phyloP scores from a whole-genome alignment of 2,329 filamentous ascomycete species.

The Lasiodiplodia hormozganensis region DNA sequence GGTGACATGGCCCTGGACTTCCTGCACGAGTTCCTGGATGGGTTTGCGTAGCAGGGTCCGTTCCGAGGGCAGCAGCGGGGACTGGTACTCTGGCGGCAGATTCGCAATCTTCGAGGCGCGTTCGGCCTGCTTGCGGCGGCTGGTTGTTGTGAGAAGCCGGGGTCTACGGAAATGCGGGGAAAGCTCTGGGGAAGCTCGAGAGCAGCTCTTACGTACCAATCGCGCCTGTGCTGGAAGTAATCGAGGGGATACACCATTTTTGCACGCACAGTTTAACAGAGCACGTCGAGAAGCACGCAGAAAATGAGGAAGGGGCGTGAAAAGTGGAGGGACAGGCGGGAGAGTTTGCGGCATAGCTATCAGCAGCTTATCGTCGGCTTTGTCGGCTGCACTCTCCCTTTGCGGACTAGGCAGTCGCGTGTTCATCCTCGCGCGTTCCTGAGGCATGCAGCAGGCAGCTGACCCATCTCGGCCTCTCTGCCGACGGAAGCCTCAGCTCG shows the following conservation, averaged over 20 bases:
- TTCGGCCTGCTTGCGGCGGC: conserved; percentile 80
- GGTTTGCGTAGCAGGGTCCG: conserved; percentile 72
- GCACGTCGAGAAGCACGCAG: not conserved
- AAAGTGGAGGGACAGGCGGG: not conserved
- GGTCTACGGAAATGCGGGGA: conserved; percentile 14
- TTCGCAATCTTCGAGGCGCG: conserved; percentile 72
- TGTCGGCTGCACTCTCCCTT: conserved; percentile 15
- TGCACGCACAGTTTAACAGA: not conserved
- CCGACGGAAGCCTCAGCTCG: conserved; percentile 14
- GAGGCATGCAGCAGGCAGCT: too few species aligned
- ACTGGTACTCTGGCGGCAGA: conserved; percentile 70
- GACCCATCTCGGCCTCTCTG: not conserved
- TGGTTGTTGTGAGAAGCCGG: conserved; percentile 46
- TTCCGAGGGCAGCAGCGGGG: conserved; percentile 69
- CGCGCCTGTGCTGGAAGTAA: conserved; percentile 73
- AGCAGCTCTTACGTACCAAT: conserved; percentile 64
- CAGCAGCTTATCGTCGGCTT: conserved; percentile 25
- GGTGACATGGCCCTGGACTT: conserved; percentile 73
- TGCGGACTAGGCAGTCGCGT: not conserved
- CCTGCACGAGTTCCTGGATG: conserved; percentile 78
- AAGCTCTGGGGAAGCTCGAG: conserved; percentile 19
- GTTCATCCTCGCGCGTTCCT: not conserved
- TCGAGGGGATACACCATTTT: conserved; percentile 38
- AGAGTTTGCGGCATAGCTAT: conserved; percentile 1
- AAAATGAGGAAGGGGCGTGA: not conserved